A percentile compares a stretch with the other conserved stretches of the same genome.
Evolutionary conservation across 768 basidiomycete species (phyloP).

Genomic region (Punctularia strigosozonata): DNA sequence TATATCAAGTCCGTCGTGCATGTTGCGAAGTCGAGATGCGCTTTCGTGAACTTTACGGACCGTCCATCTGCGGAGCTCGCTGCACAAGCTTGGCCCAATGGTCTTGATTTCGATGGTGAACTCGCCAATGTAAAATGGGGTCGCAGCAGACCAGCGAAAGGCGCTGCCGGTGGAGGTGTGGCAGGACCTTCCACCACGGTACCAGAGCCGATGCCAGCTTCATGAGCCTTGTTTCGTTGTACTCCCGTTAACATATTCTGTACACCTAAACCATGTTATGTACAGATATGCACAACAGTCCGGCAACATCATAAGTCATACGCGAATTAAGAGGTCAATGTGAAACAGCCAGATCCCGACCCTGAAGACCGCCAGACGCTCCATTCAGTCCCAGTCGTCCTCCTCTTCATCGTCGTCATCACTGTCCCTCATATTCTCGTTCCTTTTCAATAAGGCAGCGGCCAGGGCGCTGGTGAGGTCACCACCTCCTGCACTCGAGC

Average conservation of each 20-base stretch:
- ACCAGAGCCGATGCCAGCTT: too few relatives aligned
- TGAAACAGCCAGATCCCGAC: too few relatives aligned
- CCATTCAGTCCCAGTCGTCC: background rate
- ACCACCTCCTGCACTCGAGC: conserved; percentile 34
- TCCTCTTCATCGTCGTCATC: background rate
- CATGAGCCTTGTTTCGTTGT: too few relatives aligned
- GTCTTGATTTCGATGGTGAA: conserved; percentile 77
- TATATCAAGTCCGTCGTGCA: conserved; percentile 79
- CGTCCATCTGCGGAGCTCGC: conserved; percentile 77
- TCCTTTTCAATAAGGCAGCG: conserved; percentile 69
- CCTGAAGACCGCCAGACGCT: too few relatives aligned
- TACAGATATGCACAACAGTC: too few relatives aligned
- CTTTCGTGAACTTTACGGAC: conserved; percentile 89
- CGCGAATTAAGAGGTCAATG: too few relatives aligned
- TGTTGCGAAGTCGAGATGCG: conserved; percentile 82
- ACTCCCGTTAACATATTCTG: too few relatives aligned
- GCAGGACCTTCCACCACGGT: too few relatives aligned
- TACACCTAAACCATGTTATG: too few relatives aligned
- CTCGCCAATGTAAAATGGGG: conserved; percentile 80
- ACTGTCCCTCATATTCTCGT: conserved; percentile 39
- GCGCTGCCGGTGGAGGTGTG: conserved; percentile 18
- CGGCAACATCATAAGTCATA: too few relatives aligned
- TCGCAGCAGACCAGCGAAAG: conserved; percentile 58
- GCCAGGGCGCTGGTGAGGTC: conserved; percentile 79
- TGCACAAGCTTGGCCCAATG: conserved; percentile 83